Conservation (phyloP, 768 basidiomycete species). For the Hygrocybe punicea region DNA sequence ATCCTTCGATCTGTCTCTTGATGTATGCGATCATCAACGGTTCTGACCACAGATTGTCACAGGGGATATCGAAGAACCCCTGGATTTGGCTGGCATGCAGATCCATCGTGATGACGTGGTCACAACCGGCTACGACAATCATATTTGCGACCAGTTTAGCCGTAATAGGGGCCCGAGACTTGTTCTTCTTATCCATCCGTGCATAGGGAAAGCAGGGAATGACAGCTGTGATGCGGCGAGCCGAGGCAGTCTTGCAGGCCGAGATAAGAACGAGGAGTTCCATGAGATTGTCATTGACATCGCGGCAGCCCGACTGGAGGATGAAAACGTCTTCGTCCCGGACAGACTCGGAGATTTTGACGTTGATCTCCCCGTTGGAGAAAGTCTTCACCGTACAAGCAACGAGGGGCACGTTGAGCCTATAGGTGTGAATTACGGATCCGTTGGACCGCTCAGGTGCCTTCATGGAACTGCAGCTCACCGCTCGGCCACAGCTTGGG, state of each 20-base stretch:
- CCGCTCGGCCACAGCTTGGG: conserved; percentile 93
- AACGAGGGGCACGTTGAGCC: conserved; percentile 84
- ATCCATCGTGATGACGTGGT: conserved; percentile 99
- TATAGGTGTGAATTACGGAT: conserved; percentile 45
- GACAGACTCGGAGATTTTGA: conserved; percentile 92
- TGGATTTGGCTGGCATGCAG: conserved; percentile 97
- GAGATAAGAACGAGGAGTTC: conserved; percentile 98
- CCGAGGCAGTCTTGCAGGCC: conserved; percentile 95
- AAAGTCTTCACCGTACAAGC: conserved; percentile 86
- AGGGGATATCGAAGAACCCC: conserved; percentile 98
- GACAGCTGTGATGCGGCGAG: conserved; percentile 92
- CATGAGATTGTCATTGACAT: conserved; percentile 96
- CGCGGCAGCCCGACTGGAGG: conserved; percentile 84
- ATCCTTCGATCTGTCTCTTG: conserved; percentile 79
- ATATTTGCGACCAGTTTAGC: conserved; percentile 98
- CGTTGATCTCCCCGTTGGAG: conserved; percentile 92
- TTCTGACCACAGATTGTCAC: conserved; percentile 96
- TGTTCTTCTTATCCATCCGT: conserved; percentile 97
- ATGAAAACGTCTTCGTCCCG: conserved; percentile 99
- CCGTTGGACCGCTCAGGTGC: conserved; percentile 43
- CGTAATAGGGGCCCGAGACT: conserved; percentile 92
- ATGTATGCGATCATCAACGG: conserved; percentile 94
- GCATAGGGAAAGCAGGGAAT: conserved; percentile 98
- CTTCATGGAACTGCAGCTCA: conserved; percentile 59
- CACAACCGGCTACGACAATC: conserved; percentile 94